Base-by-base conservation (phyloP, 805 yeast species). In the Yarrowia sp. region DNA sequence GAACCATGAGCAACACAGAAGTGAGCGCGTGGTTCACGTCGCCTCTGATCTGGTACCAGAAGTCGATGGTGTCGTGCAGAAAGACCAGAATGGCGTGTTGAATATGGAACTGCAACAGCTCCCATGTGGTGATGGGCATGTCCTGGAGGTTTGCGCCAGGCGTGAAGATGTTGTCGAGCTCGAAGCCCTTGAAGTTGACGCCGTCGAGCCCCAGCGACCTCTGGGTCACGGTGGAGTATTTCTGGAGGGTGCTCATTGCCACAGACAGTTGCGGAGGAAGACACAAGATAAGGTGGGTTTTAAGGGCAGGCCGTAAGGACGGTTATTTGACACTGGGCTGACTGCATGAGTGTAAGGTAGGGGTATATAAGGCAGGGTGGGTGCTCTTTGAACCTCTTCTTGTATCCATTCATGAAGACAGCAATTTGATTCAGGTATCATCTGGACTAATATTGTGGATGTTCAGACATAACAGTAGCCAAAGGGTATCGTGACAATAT, bases 61-160 rank as follows among this genome's bases (percentile, higher is more conserved):
- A 31, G 44, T 49, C 46, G 31, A 55, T 35, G 16, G 35, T 29
- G 2, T 33, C 22, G 22, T 59, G 47, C 21, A 27, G 16, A 21
- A 21, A 25, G 6, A 22, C 61, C 39, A 67, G 61, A 16, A 66
- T 13, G 14, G 66, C 46, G 18, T 65, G 63, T 19, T 36, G 31
- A 6, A 67, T n/a, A 21, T 66, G 67, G 46, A 67, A 67, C 59
- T 47, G 33, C 47, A 67, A 61, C 42, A 67, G 41, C 7, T 61
- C 55, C 64, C 63, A 44, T n/a, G 68, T 67, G 14, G 59, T 22
- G 47, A 25, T 36, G 16, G 62, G 44, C 38, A 63, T 35, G 35
- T 32, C 36, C 24, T 62, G 36, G 12, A 47, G 36, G 16, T 65
- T 65, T 0, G 69, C 62, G 14, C 69, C 70, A 1, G 69, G 63